Evolutionary conservation across 805 yeast genomes (phyloP).

Genomic region (Soucietia sequanensis): DNA sequence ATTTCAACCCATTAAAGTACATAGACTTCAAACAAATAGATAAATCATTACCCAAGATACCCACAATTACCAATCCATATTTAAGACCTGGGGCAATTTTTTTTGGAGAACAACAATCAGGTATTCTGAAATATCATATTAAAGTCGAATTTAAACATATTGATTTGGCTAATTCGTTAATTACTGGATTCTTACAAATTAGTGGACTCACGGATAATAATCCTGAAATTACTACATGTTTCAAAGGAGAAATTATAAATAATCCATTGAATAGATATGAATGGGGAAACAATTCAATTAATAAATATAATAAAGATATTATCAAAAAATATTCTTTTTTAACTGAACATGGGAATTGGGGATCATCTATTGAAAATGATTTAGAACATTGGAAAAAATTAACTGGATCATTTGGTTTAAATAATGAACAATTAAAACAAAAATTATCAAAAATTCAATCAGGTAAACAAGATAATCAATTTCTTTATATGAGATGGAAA

Average conservation of each 20-base stretch:
- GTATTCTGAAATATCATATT: conserved; percentile 62
- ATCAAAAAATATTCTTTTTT: conserved; percentile 46
- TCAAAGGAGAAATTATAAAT: conserved; percentile 70
- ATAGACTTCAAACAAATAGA: too few species aligned
- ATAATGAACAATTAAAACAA: conserved; percentile 28
- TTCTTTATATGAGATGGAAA: conserved; percentile 91
- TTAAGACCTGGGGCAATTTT: conserved; percentile 63
- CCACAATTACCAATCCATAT: conserved; percentile 40
- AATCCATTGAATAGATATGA: conserved; percentile 30
- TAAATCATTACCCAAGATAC: conserved; percentile 8
- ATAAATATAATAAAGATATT: conserved; percentile 8
- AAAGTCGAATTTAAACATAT: conserved; percentile 66
- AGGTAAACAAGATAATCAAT: conserved; percentile 27
- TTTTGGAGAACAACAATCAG: conserved; percentile 70
- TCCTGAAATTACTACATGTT: conserved; percentile 68
- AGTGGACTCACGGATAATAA: conserved; percentile 61
- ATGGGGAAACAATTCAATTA: conserved; percentile 15
- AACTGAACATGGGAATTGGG: conserved; percentile 62
- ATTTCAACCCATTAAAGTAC: too few species aligned
- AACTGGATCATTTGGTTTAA: conserved; percentile 49
- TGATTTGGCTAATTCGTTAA: conserved; percentile 52
- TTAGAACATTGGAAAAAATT: conserved; percentile 53
- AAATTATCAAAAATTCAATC: conserved; percentile 29
- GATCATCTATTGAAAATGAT: conserved; percentile 39
- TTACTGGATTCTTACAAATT: conserved; percentile 63